Evolutionary conservation across 768 basidiomycete species (phyloP), one percentile per base, ranked within the genome.

Genomic region (Rhodotorula diobovata): DNA sequence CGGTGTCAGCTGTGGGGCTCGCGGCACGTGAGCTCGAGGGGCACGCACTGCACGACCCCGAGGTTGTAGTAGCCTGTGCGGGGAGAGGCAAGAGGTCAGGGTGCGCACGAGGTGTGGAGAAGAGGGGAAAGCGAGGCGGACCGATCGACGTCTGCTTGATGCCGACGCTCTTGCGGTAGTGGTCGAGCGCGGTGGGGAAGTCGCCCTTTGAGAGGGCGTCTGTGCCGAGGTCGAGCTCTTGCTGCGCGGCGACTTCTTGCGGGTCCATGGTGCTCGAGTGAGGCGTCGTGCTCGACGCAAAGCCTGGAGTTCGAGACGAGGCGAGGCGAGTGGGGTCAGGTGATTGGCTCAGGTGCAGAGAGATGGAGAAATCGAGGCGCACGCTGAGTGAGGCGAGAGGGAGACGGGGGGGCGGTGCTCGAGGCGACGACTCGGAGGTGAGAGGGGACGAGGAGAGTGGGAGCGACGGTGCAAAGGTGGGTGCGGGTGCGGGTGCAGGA

Each of bases 41-140:
- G n/a, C 25, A 37, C 67, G 53, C 6, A 75, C 70, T 72, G 67
- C 23, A 72, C 70, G 71, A 75, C 74, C 20, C 74, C 74, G 66
- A 75, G 71, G 59, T 75, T 75, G 71, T 72, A 75, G 71, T 72
- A 62, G 12, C 61, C 73, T 71, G 64, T 32, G 9, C 7, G n/a
- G n/a, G 9, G 11, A 32, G 39, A 34, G 54, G 18, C 18, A 5
- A 9, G 34, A 4, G 2, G 14, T 43, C 41, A 18, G 18, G 35
- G 32, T 1, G n/a, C 61, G 43, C 8, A 21, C 8, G 41, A 15
- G 23, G 10, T 2, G 10, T 9, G 43, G 30, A 34, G 14, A 25
- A 28, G 23, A 18, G 16, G 58, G 28, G 23, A 32, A 18, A 34
- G 10, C 3, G 28, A 3, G 35, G 57, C 66, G 61, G 23, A 74